Base-by-base conservation (phyloP, 805 yeast genomes). In the Teunomyces kruisii region DNA sequence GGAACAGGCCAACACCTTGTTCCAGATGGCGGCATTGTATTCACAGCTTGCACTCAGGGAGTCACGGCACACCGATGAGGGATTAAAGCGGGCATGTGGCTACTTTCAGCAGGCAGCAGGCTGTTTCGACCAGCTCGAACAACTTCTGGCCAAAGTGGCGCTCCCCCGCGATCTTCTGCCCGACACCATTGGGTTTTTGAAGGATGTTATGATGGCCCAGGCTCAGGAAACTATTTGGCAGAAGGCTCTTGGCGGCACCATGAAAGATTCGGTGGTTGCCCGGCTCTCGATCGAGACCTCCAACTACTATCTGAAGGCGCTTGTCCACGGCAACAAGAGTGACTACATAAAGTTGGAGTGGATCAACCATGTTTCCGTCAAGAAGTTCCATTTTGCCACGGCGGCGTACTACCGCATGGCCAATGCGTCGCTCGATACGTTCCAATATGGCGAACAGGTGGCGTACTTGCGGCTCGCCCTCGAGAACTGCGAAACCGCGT, bases 171-270 rank as follows among this genome's bases (percentile, higher is more conserved):
- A 81, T 42, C 62, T 87, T 12, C 80, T 79, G 32, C 35, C 46
- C 1, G 72, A 73, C 9, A 79, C 88, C 0, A 55, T 86, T 8
- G 64, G 68, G 9, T 69, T 82, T 13, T 64, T 90, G 43, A 64
- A 73, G 30, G 52, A 59, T 9, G 56, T 89, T 29, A 78, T 79
- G 79, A 58, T 86, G 32, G 94, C 96, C 0, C 96, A 88, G 56
- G 94, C 96, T 0, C 96, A 90, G 62, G 97, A 91, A 57, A 75
- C 81, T 9, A 80, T 85, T 41, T 90, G 97, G 96, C 81, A 78
- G 39, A 83, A 83, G 54, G 89, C 96, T 0, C 43, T 68, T 3
- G 62, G 72, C 0, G 61, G 65, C 31, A 61, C 65, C 13, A 56
- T 79, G 54, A 85, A 82, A 53, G 81, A 86, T 56, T 67, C 84